Evolutionary conservation across 2,329 filamentous ascomycete genomes (phyloP), one percentile per base, ranked within the genome.

Genomic region (Exophiala xenobiotica): DNA sequence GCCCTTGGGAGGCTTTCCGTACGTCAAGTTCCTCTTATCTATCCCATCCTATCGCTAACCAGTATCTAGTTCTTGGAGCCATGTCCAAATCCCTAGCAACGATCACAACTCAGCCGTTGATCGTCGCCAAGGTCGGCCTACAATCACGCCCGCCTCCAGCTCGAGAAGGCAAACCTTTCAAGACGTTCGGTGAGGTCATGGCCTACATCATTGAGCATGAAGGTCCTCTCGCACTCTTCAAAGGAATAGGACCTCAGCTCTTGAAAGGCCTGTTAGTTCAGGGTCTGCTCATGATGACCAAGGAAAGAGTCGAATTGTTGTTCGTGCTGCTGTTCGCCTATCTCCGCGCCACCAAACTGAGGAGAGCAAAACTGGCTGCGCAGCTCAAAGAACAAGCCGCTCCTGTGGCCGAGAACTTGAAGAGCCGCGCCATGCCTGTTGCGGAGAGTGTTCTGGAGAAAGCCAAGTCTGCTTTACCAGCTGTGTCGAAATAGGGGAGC

Each of bases 251-350:
- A 0, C 93, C 93, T 2, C 93, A 99, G 70, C 87, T 99, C 45
- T 71, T 90, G 53, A 99, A 99, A 73, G 93, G 93, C 1, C 73
- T 99, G 46, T 68, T 99, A 42, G 93, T 99, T 2, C 93, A 99
- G 67, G 93, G 93, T 43, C 83, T 99, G 49, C 77, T 99, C 31
- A 99, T 99, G 93, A 99, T 96, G 90, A 93, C 90, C 41, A 99
- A 99, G 74, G 93, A 99, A 73, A 90, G 88, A 61, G 88, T 97
- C 71, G 93, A 97, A 69, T 74, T 97, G 12, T 68, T 90, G 38
- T 97, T 96, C 67, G 77, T 97, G 57, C 74, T 96, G 22, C 79
- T 99, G 44, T 85, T 96, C 70, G 82, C 89, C 62, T 95, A 93
- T 63, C 66, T 96, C 46, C 82, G 84, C 60, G 82, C 83, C 60